A percentile compares a stretch with the other conserved stretches of the same genome.
Evolutionary conservation across 768 basidiomycete genomes (phyloP).

Genomic region (Serpula lacrymans): DNA sequence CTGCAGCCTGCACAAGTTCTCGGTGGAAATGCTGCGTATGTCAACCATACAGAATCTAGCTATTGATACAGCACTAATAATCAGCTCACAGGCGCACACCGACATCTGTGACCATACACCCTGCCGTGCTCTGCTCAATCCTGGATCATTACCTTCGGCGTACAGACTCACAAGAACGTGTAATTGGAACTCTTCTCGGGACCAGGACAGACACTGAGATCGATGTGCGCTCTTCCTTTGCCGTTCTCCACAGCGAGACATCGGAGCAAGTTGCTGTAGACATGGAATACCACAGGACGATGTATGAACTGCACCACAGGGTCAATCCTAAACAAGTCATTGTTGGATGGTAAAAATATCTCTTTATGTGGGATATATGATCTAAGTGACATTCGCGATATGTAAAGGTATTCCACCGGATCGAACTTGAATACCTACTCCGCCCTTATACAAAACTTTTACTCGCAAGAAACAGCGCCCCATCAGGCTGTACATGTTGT

Average conservation of each 20-base stretch:
- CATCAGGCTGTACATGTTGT: slow-evolving; percentile 89
- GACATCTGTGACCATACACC: slow-evolving; percentile 78
- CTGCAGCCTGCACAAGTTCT: slow-evolving; percentile 29
- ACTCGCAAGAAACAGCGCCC: slow-evolving; percentile 86
- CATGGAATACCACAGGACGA: slow-evolving; percentile 91
- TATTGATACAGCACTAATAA: background rate
- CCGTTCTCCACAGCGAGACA: slow-evolving; percentile 89
- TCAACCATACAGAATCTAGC: background rate
- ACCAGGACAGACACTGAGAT: slow-evolving; percentile 65
- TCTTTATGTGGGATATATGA: background rate
- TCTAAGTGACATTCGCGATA: background rate
- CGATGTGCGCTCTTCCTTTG: slow-evolving; percentile 82
- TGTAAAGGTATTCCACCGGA: slow-evolving; percentile 79
- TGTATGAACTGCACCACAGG: slow-evolving; percentile 88
- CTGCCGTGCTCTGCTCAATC: slow-evolving; percentile 90
- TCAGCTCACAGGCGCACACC: slow-evolving; percentile 55
- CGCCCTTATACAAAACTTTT: slow-evolving; percentile 97
- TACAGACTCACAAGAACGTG: slow-evolving; percentile 75
- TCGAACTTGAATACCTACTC: slow-evolving; percentile 91
- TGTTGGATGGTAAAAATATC: slow-evolving; percentile 76
- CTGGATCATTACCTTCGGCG: slow-evolving; percentile 95
- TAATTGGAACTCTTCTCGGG: slow-evolving; percentile 94
- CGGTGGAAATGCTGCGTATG: slow-evolving; percentile 33
- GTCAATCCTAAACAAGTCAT: slow-evolving; percentile 85
- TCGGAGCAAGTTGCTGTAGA: slow-evolving; percentile 93